Percentiles rank a stretch among this genome's conserved stretches.
Evolutionary conservation across 441 rosid genomes (phyloP).

Genomic region (Gossypium davidsonii): DNA sequence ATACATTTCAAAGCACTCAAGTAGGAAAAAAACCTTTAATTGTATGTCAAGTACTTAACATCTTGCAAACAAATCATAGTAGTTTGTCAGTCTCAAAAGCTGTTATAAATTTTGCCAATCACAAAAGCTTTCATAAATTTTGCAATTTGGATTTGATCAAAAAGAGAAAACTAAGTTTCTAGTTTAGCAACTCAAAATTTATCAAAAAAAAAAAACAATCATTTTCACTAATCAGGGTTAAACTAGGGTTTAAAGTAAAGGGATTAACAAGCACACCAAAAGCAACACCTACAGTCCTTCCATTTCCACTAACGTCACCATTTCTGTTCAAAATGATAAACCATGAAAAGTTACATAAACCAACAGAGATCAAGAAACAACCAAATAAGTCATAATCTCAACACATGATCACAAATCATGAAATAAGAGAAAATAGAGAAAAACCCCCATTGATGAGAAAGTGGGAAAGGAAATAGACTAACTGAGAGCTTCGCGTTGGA

Average conservation of each 20-base stretch:
- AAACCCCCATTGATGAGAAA: neutral
- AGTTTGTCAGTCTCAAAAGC: neutral
- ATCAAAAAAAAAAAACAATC: neutral
- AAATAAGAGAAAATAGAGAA: neutral
- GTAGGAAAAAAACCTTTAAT: neutral
- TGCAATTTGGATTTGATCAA: neutral
- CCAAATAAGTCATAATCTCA: neutral
- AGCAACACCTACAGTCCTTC: neutral
- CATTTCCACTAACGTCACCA: neutral
- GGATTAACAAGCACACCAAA: neutral
- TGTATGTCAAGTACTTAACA: neutral
- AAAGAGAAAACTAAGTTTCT: neutral
- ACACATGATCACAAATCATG: neutral
- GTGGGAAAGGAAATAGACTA: slow-evolving; percentile 11
- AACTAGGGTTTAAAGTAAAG: slow-evolving; percentile 6
- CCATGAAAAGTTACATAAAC: neutral
- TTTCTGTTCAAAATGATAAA: neutral
- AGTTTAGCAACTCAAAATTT: neutral
- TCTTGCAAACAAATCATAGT: neutral
- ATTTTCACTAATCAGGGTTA: neutral
- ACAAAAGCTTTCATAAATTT: neutral
- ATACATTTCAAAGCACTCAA: neutral
- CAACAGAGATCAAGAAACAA: neutral
- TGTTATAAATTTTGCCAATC: no score
- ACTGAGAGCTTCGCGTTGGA: slow-evolving; percentile 92